Conservation (phyloP, 2,329 filamentous ascomycete species). For the Xylaria sp. region DNA sequence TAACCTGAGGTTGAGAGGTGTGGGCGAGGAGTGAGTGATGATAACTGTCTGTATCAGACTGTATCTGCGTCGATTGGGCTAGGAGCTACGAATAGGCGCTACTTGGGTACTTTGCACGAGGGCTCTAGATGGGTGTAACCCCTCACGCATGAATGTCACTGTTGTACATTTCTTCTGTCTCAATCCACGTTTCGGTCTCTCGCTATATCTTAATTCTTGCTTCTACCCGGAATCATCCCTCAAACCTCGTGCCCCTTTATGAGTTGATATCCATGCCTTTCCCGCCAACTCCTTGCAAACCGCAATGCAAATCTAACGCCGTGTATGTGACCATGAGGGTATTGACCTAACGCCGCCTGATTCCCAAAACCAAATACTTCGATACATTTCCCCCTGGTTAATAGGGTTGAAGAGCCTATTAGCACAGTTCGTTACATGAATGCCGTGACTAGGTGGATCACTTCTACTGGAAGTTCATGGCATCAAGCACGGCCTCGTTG, state of each 20-base stretch:
- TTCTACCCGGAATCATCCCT: not conserved
- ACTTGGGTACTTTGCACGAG: not conserved
- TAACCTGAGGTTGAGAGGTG: not conserved
- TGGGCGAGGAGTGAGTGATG: not conserved
- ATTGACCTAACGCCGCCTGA: constrained; percentile 32
- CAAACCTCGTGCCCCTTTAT: not conserved
- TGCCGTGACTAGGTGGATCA: no score
- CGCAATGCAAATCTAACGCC: constrained; percentile 25
- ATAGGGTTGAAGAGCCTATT: no score
- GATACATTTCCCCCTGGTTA: no score
- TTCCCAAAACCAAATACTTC: not conserved
- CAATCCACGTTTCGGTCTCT: not conserved
- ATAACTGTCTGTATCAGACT: not conserved
- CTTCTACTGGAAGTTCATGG: constrained; percentile 59
- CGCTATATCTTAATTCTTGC: not conserved
- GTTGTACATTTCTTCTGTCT: constrained; percentile 28
- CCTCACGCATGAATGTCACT: constrained; percentile 24
- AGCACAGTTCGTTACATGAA: no score
- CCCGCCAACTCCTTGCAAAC: not conserved
- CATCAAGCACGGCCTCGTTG: constrained; percentile 59
- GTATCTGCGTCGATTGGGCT: not conserved
- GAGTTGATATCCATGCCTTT: not conserved
- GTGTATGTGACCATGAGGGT: constrained; percentile 34
- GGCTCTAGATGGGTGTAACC: not conserved
- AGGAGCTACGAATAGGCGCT: not conserved